Conservation (phyloP, 192 early-diverging fungal species). For the Dimargaris xerosporica region DNA sequence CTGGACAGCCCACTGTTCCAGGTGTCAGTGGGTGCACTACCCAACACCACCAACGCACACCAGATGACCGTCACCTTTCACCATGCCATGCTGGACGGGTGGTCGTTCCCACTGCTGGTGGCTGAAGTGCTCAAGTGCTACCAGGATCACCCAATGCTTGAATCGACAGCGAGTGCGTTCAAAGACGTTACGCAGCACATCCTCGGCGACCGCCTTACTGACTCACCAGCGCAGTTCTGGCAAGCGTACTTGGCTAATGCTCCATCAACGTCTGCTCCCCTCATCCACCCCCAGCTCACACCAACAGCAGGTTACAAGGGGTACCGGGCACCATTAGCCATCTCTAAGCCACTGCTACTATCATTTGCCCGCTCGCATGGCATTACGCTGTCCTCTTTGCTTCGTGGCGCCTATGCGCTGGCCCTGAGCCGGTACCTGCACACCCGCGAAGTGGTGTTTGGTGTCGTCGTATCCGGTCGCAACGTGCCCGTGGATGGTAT, state of each 20-base stretch:
- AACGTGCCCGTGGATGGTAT: background rate
- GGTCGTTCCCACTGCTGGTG: background rate
- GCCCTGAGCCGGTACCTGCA: background rate
- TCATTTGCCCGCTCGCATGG: background rate
- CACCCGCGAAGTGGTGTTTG: background rate
- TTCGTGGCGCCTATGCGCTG: slow-evolving; percentile 3
- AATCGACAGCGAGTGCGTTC: no score
- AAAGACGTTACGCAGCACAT: no score
- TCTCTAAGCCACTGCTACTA: background rate
- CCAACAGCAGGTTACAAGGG: background rate
- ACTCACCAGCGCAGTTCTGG: no score
- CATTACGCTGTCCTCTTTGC: background rate
- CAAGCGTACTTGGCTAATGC: background rate
- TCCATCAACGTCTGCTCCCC: background rate
- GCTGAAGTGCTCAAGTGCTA: no score
- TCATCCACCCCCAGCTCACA: background rate
- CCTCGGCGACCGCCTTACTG: no score
- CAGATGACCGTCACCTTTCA: background rate
- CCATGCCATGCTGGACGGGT: slow-evolving; percentile 8
- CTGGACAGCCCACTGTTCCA: background rate
- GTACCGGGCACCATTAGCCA: background rate
- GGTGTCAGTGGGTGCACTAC: background rate
- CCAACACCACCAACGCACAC: no score
- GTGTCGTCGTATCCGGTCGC: background rate
- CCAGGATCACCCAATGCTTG: no score